These are phyloP conservation scores for Solanum tarapatanum DNA, from an alignment of 257 asterid genomes.

Conservation along the genomic window DNA sequence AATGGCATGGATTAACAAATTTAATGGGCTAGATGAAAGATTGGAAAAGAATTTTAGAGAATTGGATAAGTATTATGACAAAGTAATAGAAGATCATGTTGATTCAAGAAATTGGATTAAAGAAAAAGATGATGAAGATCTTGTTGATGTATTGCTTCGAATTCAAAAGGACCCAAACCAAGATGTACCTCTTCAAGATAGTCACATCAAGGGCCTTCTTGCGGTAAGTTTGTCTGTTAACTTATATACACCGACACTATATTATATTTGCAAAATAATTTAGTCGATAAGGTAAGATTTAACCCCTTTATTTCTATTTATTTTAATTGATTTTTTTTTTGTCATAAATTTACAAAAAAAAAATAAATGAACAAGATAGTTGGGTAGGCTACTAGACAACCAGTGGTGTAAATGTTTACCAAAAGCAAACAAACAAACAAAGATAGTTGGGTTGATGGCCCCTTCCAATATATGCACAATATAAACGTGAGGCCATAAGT, in stretches of 20 bases:
- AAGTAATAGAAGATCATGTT: constrained; percentile 21
- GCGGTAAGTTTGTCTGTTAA: not conserved
- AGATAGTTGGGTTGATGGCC: not conserved
- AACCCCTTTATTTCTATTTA: not conserved
- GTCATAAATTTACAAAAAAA: too few species aligned
- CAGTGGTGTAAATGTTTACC: not conserved
- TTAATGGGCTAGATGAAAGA: constrained; percentile 25
- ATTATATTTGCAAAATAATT: too few species aligned
- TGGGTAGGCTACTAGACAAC: not conserved
- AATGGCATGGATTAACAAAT: constrained; percentile 25
- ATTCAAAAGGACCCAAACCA: constrained; percentile 19
- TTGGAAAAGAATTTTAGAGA: constrained; percentile 1
- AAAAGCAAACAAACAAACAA: too few species aligned
- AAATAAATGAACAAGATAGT: not conserved
- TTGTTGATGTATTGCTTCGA: constrained; percentile 31
- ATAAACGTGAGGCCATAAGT: not conserved
- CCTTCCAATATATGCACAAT: not conserved
- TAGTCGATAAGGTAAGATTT: too few species aligned
- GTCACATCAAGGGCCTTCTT: constrained; percentile 28
- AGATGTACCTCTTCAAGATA: not conserved
- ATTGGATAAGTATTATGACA: constrained; percentile 17
- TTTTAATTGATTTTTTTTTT: too few species aligned
- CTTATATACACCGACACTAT: too few species aligned
- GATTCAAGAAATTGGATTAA: not conserved
- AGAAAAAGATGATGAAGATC: constrained; percentile 15